These are phyloP conservation scores for Arthrinium phaeospermum DNA, from an alignment of 2,329 filamentous ascomycete species.

Conservation along the genomic window DNA sequence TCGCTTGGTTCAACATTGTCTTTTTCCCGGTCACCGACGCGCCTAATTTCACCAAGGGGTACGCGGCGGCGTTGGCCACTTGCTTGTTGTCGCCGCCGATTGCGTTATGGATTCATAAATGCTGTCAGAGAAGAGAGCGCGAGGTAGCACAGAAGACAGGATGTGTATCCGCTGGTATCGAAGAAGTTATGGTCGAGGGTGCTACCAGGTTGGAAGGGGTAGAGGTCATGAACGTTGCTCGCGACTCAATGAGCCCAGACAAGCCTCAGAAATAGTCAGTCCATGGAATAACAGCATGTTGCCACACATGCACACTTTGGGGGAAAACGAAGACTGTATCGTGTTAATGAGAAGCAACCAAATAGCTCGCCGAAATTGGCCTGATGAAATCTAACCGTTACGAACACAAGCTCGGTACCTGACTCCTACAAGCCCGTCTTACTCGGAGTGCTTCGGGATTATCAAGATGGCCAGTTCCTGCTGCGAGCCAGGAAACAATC, in stretches of 20 bases:
- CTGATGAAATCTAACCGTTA: too few relatives aligned
- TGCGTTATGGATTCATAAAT: neutral
- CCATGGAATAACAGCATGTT: neutral
- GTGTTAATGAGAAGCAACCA: too few relatives aligned
- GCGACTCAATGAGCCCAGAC: rapidly evolving
- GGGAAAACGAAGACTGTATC: too few relatives aligned
- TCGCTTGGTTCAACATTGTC: conserved; percentile 21
- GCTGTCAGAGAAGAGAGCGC: neutral
- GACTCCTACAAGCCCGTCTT: too few relatives aligned
- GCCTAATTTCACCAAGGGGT: conserved; percentile 19
- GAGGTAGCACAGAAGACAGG: neutral
- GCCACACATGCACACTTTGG: neutral
- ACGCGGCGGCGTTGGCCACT: conserved; percentile 14
- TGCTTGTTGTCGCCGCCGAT: conserved; percentile 19
- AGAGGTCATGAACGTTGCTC: neutral
- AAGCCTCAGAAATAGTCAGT: neutral
- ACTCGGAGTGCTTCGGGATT: too few relatives aligned
- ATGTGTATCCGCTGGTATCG: neutral
- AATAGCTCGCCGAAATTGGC: too few relatives aligned
- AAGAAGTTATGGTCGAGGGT: neutral
- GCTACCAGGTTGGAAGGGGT: neutral
- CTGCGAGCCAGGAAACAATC: neutral
- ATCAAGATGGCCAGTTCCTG: too few relatives aligned
- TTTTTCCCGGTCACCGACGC: conserved; percentile 20
- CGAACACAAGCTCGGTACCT: too few relatives aligned